phyloP scores from a whole-genome alignment of 1,139 yeast species.

The Pichia sp. region DNA sequence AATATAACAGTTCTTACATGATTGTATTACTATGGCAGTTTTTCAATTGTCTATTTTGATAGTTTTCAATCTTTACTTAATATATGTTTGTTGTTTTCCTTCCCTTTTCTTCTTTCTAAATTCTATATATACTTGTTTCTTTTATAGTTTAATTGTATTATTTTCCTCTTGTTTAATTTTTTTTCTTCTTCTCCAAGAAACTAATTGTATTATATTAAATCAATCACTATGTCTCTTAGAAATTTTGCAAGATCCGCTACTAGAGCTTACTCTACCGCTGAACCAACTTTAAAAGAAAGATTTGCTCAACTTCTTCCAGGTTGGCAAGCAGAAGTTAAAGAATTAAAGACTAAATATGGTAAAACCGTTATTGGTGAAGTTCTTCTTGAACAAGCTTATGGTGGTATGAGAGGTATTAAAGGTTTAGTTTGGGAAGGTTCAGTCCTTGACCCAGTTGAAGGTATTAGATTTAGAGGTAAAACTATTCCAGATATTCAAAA shows the following conservation, averaged over 20 bases:
- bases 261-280: conserved; percentile 47
- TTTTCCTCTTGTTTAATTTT: not conserved
- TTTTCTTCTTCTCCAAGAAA: not conserved
- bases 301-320: conserved; percentile 90
- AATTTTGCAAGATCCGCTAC: conserved; percentile 28
- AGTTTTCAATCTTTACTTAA: no score
- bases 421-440: conserved; percentile 99
- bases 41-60: no score
- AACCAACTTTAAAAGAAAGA: conserved; percentile 81
- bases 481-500: conserved; percentile 94
- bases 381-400: conserved; percentile 92
- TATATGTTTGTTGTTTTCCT: no score
- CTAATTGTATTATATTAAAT: not conserved
- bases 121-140: no score
- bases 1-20: no score
- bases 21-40: no score
- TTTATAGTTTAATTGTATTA: no score
- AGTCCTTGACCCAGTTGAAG: conserved; percentile 95
- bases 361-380: conserved; percentile 92
- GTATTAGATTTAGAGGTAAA: conserved; percentile 96
- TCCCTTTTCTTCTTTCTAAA: no score
- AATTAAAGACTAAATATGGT: conserved; percentile 84
- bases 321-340: conserved; percentile 87
- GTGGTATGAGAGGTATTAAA: conserved; percentile 99
- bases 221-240: conserved; percentile 26